Percentiles rank a stretch among this genome's conserved stretches.
Conservation (phyloP, 768 basidiomycete genomes). For the Pleurotus ostreatus region DNA sequence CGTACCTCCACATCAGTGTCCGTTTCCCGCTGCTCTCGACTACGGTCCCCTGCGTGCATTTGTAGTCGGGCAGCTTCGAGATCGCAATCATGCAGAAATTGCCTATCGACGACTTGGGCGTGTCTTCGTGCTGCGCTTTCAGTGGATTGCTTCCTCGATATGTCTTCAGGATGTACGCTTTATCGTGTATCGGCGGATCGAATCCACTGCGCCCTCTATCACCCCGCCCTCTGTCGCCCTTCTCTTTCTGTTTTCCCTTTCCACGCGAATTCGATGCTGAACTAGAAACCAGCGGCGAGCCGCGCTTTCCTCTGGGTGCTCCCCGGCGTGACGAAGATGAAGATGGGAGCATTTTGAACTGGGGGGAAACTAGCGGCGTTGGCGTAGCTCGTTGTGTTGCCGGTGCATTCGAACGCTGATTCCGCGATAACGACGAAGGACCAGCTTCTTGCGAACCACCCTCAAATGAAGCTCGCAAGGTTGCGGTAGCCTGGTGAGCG, state of each 20-base stretch:
- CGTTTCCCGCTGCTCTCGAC: slow-evolving; percentile 17
- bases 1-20: slow-evolving; percentile 42
- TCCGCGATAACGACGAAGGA: slow-evolving; percentile 15
- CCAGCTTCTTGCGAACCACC: slow-evolving; percentile 23
- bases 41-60: slow-evolving; percentile 24
- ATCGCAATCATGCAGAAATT: slow-evolving; percentile 30
- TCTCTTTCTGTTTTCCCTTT: slow-evolving; percentile 1
- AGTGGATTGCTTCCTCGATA: slow-evolving; percentile 26
- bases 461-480: slow-evolving; percentile 20
- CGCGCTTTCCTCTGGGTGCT: not conserved
- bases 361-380: slow-evolving; percentile 13
- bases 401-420: slow-evolving; percentile 5
- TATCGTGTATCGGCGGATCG: slow-evolving; percentile 30
- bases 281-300: not conserved
- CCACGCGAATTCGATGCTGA: not conserved
- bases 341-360: slow-evolving; percentile 22
- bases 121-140: slow-evolving; percentile 25
- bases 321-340: slow-evolving; percentile 16
- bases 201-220: slow-evolving; percentile 13
- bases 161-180: slow-evolving; percentile 27
- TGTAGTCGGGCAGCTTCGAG: slow-evolving; percentile 28
- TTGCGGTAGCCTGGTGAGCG: slow-evolving; percentile 33
- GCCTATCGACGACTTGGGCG: slow-evolving; percentile 37
- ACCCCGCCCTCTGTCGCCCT: not conserved
- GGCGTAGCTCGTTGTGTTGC: slow-evolving; percentile 14